Evolutionary conservation across 75 land plant genomes (phyloP).

Genomic region (Cunninghamia lanceolata): DNA sequence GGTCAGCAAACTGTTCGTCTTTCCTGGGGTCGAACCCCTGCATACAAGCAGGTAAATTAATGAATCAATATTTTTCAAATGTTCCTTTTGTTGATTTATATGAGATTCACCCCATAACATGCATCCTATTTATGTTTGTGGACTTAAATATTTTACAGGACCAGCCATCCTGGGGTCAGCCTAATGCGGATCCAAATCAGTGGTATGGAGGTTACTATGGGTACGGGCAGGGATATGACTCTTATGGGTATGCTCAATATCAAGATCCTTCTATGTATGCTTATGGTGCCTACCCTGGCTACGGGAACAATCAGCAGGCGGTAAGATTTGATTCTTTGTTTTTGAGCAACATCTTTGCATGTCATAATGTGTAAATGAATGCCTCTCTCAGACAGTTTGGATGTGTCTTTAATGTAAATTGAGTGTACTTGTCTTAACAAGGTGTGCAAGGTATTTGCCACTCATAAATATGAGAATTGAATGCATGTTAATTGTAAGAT

Average conservation of each 20-base stretch:
- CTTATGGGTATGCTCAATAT: conserved; percentile 50
- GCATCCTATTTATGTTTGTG: not conserved
- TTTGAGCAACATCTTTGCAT: not conserved
- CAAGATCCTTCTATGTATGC: conserved; percentile 57
- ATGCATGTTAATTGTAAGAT: not conserved
- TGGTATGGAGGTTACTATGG: conserved; percentile 64
- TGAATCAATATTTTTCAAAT: not conserved
- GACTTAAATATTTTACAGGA: not conserved
- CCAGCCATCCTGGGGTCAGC: conserved; percentile 18
- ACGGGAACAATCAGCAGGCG: conserved; percentile 63
- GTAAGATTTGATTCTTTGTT: conserved; percentile 18
- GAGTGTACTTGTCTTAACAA: not conserved
- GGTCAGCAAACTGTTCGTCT: conserved; percentile 86
- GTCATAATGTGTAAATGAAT: not conserved
- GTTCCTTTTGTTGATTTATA: not conserved
- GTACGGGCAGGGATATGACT: conserved; percentile 51
- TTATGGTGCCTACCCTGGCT: conserved; percentile 49
- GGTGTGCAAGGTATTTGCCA: not conserved
- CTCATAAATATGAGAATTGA: not conserved
- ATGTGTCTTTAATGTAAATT: no score
- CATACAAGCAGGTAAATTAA: conserved; percentile 66
- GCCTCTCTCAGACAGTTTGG: not conserved
- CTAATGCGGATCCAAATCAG: conserved; percentile 40
- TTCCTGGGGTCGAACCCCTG: conserved; percentile 90
- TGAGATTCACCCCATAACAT: not conserved